Conservation (phyloP, 129 eudicot species). For the Artemisia annua region DNA sequence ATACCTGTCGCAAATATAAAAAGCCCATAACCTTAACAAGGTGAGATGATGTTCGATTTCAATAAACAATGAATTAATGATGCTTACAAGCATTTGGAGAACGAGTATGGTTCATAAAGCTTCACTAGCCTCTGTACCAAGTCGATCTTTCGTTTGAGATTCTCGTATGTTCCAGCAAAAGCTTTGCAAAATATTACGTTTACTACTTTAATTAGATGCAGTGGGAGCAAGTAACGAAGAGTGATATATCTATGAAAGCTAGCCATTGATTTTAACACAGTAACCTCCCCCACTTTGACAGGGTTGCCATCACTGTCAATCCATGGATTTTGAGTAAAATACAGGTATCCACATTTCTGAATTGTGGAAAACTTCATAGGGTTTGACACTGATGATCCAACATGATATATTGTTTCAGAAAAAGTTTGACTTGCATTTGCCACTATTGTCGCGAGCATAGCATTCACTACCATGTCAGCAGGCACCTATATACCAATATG, state of each 20-base stretch:
- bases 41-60: neutral
- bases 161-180: slow-evolving; percentile 41
- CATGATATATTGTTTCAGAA: slow-evolving; percentile 53
- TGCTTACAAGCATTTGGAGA: slow-evolving; percentile 76
- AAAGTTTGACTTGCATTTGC: slow-evolving; percentile 47
- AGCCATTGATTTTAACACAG: slow-evolving; percentile 56
- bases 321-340: slow-evolving; percentile 72
- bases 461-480: slow-evolving; percentile 90
- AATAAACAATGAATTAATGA: slow-evolving; percentile 34
- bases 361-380: slow-evolving; percentile 36
- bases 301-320: slow-evolving; percentile 74
- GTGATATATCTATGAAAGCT: slow-evolving; percentile 67
- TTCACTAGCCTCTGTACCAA: slow-evolving; percentile 53
- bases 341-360: slow-evolving; percentile 41
- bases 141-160: slow-evolving; percentile 54
- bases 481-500: slow-evolving; percentile 50
- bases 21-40: neutral
- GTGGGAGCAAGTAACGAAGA: slow-evolving; percentile 67
- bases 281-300: slow-evolving; percentile 55
- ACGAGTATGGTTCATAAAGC: slow-evolving; percentile 77
- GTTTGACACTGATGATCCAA: slow-evolving; percentile 73
- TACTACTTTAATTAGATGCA: slow-evolving; percentile 54
- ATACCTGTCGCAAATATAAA: slow-evolving; percentile 28
- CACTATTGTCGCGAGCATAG: slow-evolving; percentile 62
- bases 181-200: slow-evolving; percentile 61